phyloP scores from a whole-genome alignment of 768 basidiomycete species.

The Auricularia cornea region DNA sequence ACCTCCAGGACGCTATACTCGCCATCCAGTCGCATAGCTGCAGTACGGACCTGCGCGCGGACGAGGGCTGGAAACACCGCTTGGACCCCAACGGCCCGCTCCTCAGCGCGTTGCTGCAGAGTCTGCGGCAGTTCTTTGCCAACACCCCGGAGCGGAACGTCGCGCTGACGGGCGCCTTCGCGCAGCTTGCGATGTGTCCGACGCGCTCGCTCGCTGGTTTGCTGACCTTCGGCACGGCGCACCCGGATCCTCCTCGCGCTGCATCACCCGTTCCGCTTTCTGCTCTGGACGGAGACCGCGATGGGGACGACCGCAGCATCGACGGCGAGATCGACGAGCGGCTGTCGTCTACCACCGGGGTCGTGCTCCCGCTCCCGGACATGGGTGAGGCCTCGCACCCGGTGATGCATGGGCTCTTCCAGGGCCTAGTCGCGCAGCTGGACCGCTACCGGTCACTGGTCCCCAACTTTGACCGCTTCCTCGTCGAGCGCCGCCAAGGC shows the following conservation, averaged over 20 bases:
- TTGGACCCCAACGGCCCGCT: slow-evolving; percentile 73
- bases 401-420: slow-evolving; percentile 71
- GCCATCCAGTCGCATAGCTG: slow-evolving; percentile 59
- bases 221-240: slow-evolving; percentile 52
- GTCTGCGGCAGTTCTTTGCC: slow-evolving; percentile 69
- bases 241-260: slow-evolving; percentile 6
- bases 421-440: slow-evolving; percentile 71
- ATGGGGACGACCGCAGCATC: slow-evolving; percentile 73
- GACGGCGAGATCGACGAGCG: slow-evolving; percentile 66
- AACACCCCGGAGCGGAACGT: slow-evolving; percentile 85
- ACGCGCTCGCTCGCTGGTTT: slow-evolving; percentile 82
- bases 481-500: slow-evolving; percentile 80
- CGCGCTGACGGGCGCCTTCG: slow-evolving; percentile 73
- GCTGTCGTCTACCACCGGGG: slow-evolving; percentile 52
- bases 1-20: slow-evolving; percentile 65
- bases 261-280: slow-evolving; percentile 12
- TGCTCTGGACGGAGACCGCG: slow-evolving; percentile 29
- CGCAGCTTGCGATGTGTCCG: slow-evolving; percentile 76
- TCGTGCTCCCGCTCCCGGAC: slow-evolving; percentile 28
- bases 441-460: slow-evolving; percentile 70
- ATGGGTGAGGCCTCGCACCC: slow-evolving; percentile 68
- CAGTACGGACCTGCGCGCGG: slow-evolving; percentile 34
- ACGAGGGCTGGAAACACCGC: slow-evolving; percentile 48
- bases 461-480: slow-evolving; percentile 73
- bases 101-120: slow-evolving; percentile 59